A percentile compares a stretch with the other conserved stretches of the same genome.
Conservation (phyloP, 176 grass and related monocot species). For the Lolium rigidum region DNA sequence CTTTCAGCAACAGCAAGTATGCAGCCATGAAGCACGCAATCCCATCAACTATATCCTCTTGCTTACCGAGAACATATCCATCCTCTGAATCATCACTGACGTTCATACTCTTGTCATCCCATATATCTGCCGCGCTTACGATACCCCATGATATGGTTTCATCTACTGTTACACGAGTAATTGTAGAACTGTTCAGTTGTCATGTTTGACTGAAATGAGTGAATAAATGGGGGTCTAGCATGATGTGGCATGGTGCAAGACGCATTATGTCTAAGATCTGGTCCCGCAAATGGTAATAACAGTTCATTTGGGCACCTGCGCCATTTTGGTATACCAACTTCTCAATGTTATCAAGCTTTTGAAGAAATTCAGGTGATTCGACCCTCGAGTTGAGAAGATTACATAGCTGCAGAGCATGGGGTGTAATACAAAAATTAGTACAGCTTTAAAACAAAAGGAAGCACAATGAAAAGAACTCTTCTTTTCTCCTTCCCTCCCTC, state of each 20-base stretch:
- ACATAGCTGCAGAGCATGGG: conserved; percentile 59
- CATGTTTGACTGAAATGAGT: conserved; percentile 7
- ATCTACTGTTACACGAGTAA: conserved; percentile 62
- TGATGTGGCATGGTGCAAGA: not conserved
- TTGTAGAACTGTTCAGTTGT: conserved; percentile 43
- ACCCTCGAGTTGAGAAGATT: conserved; percentile 92
- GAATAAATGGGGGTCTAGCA: not conserved
- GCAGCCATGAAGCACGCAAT: conserved; percentile 96
- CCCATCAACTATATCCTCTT: conserved; percentile 98
- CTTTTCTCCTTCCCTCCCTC: not conserved
- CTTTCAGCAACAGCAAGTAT: conserved; percentile 82
- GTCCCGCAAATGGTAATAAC: not conserved
- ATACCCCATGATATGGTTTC: conserved; percentile 84
- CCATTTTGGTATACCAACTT: conserved; percentile 63
- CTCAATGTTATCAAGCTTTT: conserved; percentile 80
- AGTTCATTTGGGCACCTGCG: conserved; percentile 28
- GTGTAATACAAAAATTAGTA: not conserved
- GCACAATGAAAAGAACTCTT: not conserved
- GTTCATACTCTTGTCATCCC: conserved; percentile 70
- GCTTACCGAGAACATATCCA: conserved; percentile 85
- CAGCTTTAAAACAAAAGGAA: not conserved
- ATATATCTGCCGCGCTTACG: conserved; percentile 65
- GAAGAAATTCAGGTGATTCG: conserved; percentile 87
- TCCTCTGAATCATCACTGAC: conserved; percentile 74
- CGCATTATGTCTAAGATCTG: not conserved